Base-by-base conservation (phyloP, 768 basidiomycete species). In the Pleurotus giganteus region DNA sequence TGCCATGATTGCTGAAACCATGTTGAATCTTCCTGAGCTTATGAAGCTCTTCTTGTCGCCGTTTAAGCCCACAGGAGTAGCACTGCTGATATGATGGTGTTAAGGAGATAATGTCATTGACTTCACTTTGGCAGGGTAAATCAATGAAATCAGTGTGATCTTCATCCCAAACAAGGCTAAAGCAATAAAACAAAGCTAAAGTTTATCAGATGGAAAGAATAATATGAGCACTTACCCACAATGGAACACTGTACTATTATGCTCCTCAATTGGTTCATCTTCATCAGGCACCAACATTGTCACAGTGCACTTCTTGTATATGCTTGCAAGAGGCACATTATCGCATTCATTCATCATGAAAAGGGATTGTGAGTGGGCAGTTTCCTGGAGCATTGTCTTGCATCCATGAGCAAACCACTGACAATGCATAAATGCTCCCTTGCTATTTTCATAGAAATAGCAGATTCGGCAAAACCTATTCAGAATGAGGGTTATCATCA, bases 381-480 rank as follows among this genome's bases (percentile, higher is more conserved):
- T 76, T 60, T 91, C 83, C 59, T 88, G 84, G 1, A 89, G 70
- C 8, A 86, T 59, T 0, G 86, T 89, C 59, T 85, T 82, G 11
- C 77, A 81, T 8, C 83, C 83, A 69, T 88, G 89, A 6, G 73
- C 69, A 54, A 82, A 75, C 89, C 89, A 91, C 54, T 86, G 85
- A 1, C 78, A 86, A 65, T 91, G 89, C 53, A 87, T 84, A 69
- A 73, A 77, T 62, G 83, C 84, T 42, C 53, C 57, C 26, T 59
- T 57, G 13, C 53, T 36, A 6, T 63, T 65, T 50, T 85, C 79
- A 57, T 78, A 86, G 54, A 91, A 79, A 59, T 84, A 87, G 3
- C 73, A 74, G 37, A 90, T 85, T n/a, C 73, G 76, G 46, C 81
- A 81, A 61, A 91, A 91, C 89, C 89, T 91, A 27, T 11, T 26